These are phyloP conservation scores for Lachnellula suecica DNA, from an alignment of 2,329 filamentous ascomycete species.

Conservation along the genomic window DNA sequence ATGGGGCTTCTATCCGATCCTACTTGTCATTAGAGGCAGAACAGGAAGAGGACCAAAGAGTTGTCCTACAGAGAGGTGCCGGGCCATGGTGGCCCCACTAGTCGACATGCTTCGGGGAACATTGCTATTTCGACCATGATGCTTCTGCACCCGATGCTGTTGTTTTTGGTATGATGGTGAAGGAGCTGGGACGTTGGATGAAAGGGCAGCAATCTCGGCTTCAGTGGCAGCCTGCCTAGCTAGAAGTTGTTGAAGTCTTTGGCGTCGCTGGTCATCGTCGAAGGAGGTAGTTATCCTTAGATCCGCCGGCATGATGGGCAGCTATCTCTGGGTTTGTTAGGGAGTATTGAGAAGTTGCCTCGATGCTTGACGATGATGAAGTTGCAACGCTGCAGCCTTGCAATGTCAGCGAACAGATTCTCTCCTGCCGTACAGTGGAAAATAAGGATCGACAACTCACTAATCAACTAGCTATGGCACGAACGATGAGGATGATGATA, in stretches of 20 bases:
- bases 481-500: constrained; percentile 13
- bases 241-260: constrained; percentile 23
- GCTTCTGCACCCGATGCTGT: constrained; percentile 29
- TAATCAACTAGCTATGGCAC: constrained; percentile 5
- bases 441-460: constrained; percentile 21
- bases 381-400: constrained; percentile 24
- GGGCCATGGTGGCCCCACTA: constrained; percentile 27
- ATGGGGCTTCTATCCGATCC: constrained; percentile 25
- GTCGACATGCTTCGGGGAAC: constrained; percentile 31
- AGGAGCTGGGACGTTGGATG: constrained; percentile 8
- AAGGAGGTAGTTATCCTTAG: constrained; percentile 22
- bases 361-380: constrained; percentile 12
- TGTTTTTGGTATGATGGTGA: constrained; percentile 18
- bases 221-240: constrained; percentile 26
- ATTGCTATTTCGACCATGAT: constrained; percentile 23
- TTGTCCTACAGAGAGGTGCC: constrained; percentile 28
- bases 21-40: constrained; percentile 25
- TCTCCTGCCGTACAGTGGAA: neutral
- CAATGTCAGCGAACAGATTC: constrained; percentile 12
- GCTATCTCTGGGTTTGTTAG: constrained; percentile 11
- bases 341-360: constrained; percentile 7
- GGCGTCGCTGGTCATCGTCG: constrained; percentile 10
- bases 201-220: constrained; percentile 24
- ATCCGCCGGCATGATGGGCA: constrained; percentile 21
- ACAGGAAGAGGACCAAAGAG: constrained; percentile 13